Percentiles rank a stretch among this genome's conserved stretches.
Evolutionary conservation across 2,329 filamentous ascomycete genomes (phyloP).

Genomic region (Scytalidium lignicola): DNA sequence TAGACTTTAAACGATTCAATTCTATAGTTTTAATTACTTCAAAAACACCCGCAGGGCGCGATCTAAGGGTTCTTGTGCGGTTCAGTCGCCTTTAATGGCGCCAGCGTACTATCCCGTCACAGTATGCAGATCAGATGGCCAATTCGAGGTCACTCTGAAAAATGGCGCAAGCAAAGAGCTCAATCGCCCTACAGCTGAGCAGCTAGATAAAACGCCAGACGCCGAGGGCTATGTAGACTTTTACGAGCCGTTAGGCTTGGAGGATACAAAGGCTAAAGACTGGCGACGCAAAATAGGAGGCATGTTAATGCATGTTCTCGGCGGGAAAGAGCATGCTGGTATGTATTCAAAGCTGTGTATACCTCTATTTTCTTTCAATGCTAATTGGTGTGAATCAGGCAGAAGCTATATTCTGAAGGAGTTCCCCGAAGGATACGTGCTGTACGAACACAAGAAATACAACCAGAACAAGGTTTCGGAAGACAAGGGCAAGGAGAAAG

Average conservation of each 20-base stretch:
- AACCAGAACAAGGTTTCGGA: slow-evolving; percentile 35
- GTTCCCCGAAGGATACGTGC: slow-evolving; percentile 50
- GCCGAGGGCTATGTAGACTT: slow-evolving; percentile 48
- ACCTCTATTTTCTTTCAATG: neutral
- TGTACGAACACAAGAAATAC: slow-evolving; percentile 55
- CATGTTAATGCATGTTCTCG: slow-evolving; percentile 50
- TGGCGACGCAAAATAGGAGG: slow-evolving; percentile 54
- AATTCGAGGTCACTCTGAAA: slow-evolving; percentile 15
- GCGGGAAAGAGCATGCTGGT: slow-evolving; percentile 23
- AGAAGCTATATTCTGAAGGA: slow-evolving; percentile 45
- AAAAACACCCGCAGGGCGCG: too few species aligned
- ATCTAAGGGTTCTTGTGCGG: too few species aligned
- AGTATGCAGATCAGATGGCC: slow-evolving; percentile 23
- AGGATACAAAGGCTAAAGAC: slow-evolving; percentile 49
- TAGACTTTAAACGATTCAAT: too few species aligned
- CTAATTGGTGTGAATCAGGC: slow-evolving; percentile 16
- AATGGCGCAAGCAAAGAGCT: slow-evolving; percentile 26
- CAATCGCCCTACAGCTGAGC: slow-evolving; percentile 45
- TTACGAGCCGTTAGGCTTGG: slow-evolving; percentile 43
- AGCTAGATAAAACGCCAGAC: slow-evolving; percentile 47
- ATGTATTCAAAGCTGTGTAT: too few species aligned
- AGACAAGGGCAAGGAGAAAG: slow-evolving; percentile 34
- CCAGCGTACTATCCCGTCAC: slow-evolving; percentile 20
- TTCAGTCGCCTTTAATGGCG: too few species aligned
- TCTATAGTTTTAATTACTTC: too few species aligned